These are phyloP conservation scores for Gaeumannomyces tritici DNA, from an alignment of 2,329 filamentous ascomycete species.

Conservation along the genomic window DNA sequence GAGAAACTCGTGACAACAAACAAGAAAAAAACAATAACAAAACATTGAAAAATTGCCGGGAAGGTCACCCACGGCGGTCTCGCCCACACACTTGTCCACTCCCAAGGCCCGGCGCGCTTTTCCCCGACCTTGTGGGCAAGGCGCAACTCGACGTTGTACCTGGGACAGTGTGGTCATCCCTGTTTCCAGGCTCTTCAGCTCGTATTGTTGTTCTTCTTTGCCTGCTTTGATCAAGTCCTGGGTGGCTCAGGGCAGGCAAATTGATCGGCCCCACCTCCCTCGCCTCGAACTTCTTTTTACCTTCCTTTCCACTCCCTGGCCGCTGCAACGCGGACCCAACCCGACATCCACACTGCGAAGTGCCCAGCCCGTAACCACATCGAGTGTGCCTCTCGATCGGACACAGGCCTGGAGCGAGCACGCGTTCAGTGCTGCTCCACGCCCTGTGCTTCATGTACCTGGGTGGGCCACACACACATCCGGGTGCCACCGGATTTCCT, in stretches of 20 bases:
- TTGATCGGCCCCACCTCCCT: not conserved
- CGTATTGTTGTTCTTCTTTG: not conserved
- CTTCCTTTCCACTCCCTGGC: no score
- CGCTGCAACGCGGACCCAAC: no score
- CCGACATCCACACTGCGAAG: not conserved
- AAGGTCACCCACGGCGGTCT: not conserved
- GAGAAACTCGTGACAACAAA: not conserved
- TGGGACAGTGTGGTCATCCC: not conserved
- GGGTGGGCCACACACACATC: no score
- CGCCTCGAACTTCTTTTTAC: not conserved
- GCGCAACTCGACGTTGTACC: no score
- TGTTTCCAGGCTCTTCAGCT: not conserved
- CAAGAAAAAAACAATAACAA: not conserved
- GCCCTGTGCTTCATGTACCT: no score
- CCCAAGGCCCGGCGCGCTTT: not conserved
- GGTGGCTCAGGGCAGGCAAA: not conserved
- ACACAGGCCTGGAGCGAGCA: no score
- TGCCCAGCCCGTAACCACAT: slow-evolving; percentile 2
- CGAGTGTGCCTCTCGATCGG: slow-evolving; percentile 2
- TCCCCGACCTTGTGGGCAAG: no score
- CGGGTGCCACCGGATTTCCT: not conserved
- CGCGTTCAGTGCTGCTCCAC: no score
- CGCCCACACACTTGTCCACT: not conserved
- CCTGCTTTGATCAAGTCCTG: not conserved
- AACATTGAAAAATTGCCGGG: not conserved